Evolutionary conservation across 495 filamentous ascomycete genomes (phyloP).

Genomic region (Glarea lozoyensis): DNA sequence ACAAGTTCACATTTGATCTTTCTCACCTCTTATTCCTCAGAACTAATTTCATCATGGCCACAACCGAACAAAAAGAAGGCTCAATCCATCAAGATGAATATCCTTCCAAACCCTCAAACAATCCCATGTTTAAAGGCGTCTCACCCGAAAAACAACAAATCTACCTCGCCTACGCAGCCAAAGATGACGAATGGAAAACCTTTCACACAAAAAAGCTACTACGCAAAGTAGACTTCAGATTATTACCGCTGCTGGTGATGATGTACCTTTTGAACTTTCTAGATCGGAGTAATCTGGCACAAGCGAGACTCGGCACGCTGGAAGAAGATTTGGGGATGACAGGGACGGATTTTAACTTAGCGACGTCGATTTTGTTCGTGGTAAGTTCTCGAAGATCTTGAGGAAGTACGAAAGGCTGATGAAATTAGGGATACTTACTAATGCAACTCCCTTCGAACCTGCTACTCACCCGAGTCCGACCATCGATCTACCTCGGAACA

Average conservation of each 20-base stretch:
- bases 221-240: slow-evolving; percentile 7
- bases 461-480: slow-evolving; percentile 43
- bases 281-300: slow-evolving; percentile 48
- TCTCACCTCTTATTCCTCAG: too few species aligned
- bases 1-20: too few species aligned
- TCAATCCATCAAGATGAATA: too few species aligned
- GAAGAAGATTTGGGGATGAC: slow-evolving; percentile 36
- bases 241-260: slow-evolving; percentile 17
- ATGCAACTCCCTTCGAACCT: slow-evolving; percentile 55
- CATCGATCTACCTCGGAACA: slow-evolving; percentile 50
- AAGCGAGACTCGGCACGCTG: slow-evolving; percentile 34
- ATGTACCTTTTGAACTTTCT: slow-evolving; percentile 54
- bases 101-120: too few species aligned
- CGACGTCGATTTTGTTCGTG: slow-evolving; percentile 34
- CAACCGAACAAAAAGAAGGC: too few species aligned
- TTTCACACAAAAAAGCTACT: slow-evolving; percentile 5
- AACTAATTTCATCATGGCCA: too few species aligned
- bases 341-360: slow-evolving; percentile 41
- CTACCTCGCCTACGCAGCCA: too few species aligned
- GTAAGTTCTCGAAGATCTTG: not conserved
- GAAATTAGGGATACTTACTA: slow-evolving; percentile 46
- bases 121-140: too few species aligned
- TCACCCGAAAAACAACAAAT: too few species aligned
- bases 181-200: too few species aligned
- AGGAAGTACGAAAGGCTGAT: not conserved